phyloP scores from a whole-genome alignment of 257 asterid genomes.

The Solanum paucissectum region DNA sequence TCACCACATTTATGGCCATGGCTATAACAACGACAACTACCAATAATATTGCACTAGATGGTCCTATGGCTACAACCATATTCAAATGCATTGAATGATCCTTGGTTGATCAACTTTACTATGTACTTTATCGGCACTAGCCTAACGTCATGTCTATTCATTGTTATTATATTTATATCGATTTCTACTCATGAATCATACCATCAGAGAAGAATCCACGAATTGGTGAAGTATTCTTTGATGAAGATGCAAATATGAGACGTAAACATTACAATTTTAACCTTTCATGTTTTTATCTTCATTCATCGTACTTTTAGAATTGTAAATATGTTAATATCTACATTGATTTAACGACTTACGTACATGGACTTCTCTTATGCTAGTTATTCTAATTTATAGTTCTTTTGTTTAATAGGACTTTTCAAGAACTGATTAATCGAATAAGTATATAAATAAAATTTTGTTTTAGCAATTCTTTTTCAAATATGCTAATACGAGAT shows the following conservation, averaged over 20 bases:
- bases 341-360: background rate
- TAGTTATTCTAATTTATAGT: background rate
- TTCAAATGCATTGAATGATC: background rate
- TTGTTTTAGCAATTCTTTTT: fast-evolving
- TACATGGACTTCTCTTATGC: background rate
- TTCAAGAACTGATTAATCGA: background rate
- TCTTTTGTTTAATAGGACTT: background rate
- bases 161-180: too few species aligned
- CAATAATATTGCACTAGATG: background rate
- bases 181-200: too few species aligned
- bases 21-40: background rate
- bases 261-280: too few species aligned
- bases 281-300: too few species aligned
- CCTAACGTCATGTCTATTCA: too few species aligned
- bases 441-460: background rate
- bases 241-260: too few species aligned
- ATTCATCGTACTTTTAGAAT: too few species aligned
- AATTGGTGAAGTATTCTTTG: too few species aligned
- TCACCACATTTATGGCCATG: background rate
- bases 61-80: background rate
- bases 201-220: too few species aligned
- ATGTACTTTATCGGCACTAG: too few species aligned
- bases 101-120: too few species aligned
- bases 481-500: background rate
- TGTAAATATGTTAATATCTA: background rate